Evolutionary conservation across 176 grass and related monocot genomes (phyloP).

Genomic region (Phragmites australis): DNA sequence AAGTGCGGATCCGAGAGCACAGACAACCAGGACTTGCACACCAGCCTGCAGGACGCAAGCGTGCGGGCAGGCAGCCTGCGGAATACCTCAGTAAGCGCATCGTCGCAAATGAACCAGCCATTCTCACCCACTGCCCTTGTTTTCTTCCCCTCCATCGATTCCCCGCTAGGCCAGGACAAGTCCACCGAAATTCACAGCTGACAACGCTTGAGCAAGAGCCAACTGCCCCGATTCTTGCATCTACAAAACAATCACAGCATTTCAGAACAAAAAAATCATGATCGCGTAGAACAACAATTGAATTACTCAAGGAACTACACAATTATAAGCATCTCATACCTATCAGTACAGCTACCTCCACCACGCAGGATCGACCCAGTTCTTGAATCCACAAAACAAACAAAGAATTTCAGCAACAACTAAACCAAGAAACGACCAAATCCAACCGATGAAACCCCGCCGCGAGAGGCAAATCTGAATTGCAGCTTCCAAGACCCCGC

Average conservation of each 20-base stretch:
- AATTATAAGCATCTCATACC: slow-evolving; percentile 13
- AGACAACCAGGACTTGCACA: slow-evolving; percentile 56
- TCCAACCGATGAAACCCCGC: not conserved
- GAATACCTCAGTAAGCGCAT: slow-evolving; percentile 55
- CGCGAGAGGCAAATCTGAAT: slow-evolving; percentile 31
- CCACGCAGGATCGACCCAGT: not conserved
- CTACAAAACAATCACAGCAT: slow-evolving; percentile 6
- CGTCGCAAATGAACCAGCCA: slow-evolving; percentile 33
- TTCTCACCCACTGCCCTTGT: slow-evolving; percentile 13
- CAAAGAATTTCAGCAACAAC: not conserved
- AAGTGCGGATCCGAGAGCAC: slow-evolving; percentile 48
- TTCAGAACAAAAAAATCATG: not conserved
- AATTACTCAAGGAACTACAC: not conserved
- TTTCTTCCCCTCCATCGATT: slow-evolving; percentile 33
- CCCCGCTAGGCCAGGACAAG: not conserved
- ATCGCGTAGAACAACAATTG: not conserved
- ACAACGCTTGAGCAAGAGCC: not conserved
- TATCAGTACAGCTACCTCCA: not conserved
- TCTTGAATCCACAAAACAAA: slow-evolving; percentile 22
- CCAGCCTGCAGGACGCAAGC: slow-evolving; percentile 45
- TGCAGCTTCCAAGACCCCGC: slow-evolving; percentile 15
- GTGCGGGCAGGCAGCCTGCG: slow-evolving; percentile 47
- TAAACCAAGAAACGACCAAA: not conserved
- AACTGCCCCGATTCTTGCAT: not conserved
- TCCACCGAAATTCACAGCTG: not conserved